These are phyloP conservation scores for Zasmidium citrigriseum DNA, from an alignment of 2,329 filamentous ascomycete genomes.

Conservation along the genomic window DNA sequence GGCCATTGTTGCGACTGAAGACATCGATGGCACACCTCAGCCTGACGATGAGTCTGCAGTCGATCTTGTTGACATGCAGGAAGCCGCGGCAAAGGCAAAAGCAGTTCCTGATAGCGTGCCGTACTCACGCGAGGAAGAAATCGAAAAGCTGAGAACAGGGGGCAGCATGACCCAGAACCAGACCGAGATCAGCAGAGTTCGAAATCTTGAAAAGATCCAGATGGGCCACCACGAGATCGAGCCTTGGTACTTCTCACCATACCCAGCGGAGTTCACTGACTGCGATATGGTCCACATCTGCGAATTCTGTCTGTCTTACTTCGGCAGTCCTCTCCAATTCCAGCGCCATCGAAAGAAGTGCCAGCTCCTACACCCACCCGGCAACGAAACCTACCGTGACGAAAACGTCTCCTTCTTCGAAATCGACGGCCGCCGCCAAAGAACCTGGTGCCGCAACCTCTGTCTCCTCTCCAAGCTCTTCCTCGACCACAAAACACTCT, in stretches of 20 bases:
- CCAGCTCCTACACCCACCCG: slow-evolving; percentile 85
- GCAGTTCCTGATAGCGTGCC: slow-evolving; percentile 48
- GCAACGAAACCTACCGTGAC: slow-evolving; percentile 97
- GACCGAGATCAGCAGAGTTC: slow-evolving; percentile 91
- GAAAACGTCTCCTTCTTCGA: slow-evolving; percentile 94
- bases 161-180: slow-evolving; percentile 99
- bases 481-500: slow-evolving; percentile 95
- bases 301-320: slow-evolving; percentile 95
- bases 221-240: slow-evolving; percentile 91
- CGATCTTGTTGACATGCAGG: slow-evolving; percentile 54
- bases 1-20: slow-evolving; percentile 46
- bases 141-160: slow-evolving; percentile 89
- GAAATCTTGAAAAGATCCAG: slow-evolving; percentile 90
- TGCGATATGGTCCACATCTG: slow-evolving; percentile 93
- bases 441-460: slow-evolving; percentile 95
- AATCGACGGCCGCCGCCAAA: slow-evolving; percentile 89
- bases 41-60: slow-evolving; percentile 55
- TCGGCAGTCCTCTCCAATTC: slow-evolving; percentile 79
- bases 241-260: slow-evolving; percentile 98
- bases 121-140: slow-evolving; percentile 85
- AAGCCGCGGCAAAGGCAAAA: slow-evolving; percentile 56
- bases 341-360: slow-evolving; percentile 86
- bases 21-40: slow-evolving; percentile 50
- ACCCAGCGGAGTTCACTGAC: slow-evolving; percentile 84
- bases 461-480: slow-evolving; percentile 96